Base-by-base conservation (phyloP, 768 basidiomycete genomes). In the Hypsizygus marmoreus region DNA sequence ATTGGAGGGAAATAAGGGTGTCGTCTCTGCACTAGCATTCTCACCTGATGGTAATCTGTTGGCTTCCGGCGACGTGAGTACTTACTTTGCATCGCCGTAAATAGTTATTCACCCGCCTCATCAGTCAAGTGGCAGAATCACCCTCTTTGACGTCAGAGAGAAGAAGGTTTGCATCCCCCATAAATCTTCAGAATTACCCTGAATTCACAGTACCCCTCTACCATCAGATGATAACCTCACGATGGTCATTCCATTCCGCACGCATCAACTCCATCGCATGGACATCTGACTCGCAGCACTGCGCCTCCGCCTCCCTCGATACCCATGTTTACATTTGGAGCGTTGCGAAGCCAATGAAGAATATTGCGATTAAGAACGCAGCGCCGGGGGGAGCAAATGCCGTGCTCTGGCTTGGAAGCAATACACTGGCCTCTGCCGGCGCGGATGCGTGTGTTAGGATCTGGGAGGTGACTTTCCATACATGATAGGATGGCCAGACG, bases 291-390 rank as follows among this genome's bases (percentile, higher is more conserved):
- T 83, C 84, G 6, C 74, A 75, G 50, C 83, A 94, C 59, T 79
- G 88, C 51, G 94, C 84, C 9, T 93, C 92, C 4, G 93, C 87
- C 9, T 91, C 92, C 14, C 75, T 95, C n/a, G 95, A 98, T 63
- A 95, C 94, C 23, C 81, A 92, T 54, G 81, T 95, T 4, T 97
- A 93, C 59, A 69, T 97, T 19, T 97, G 90, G 83, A 84, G 85
- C 52, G 81, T 91, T 23, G 70, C 69, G 33, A 78, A 81, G 58
- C 83, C 86, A 7, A 68, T 81, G 63, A 83, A 77, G 65, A 89
- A 88, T 54, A 81, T 93, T 26, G 76, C 84, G 20, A 84, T 97
- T 62, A 86, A 84, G 74, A 93, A 93, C 50, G 92, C 90, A 1
- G 83, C 83, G 28, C 82, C 91, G 4, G 90, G 92, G 10, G 94